Percentiles rank a stretch among this genome's conserved stretches.
phyloP scores from a whole-genome alignment of 1,284 basidiomycete genomes.

The Leccinum subspadiceum region DNA sequence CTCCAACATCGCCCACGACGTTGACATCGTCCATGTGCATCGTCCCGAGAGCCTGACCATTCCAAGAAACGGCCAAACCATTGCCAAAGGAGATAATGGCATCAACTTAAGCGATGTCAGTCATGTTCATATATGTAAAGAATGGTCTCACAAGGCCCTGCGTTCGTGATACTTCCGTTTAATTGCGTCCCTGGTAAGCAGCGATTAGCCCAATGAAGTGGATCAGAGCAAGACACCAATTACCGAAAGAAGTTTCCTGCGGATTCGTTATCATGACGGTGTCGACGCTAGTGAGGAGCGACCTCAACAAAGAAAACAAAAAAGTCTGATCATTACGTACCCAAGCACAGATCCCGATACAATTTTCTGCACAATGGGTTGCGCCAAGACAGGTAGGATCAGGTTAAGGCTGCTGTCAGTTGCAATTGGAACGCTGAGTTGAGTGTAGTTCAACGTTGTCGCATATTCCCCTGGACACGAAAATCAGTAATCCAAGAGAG shows the following conservation, averaged over 20 bases:
- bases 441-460: slow-evolving; percentile 63
- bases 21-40: slow-evolving; percentile 64
- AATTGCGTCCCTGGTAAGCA: slow-evolving; percentile 48
- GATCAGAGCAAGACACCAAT: neutral
- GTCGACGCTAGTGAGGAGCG: slow-evolving; percentile 41
- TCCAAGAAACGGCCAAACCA: slow-evolving; percentile 67
- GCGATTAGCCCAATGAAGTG: slow-evolving; percentile 6
- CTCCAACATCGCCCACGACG: slow-evolving; percentile 62
- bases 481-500: neutral
- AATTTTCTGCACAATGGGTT: slow-evolving; percentile 79
- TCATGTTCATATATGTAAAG: neutral
- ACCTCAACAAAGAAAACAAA: slow-evolving; percentile 1
- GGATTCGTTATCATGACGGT: slow-evolving; percentile 60
- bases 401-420: slow-evolving; percentile 65
- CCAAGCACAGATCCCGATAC: slow-evolving; percentile 59
- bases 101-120: slow-evolving; percentile 49
- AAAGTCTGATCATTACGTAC: slow-evolving; percentile 33
- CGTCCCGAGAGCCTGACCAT: slow-evolving; percentile 55
- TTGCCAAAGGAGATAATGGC: slow-evolving; percentile 65
- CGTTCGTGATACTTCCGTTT: slow-evolving; percentile 67
- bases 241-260: slow-evolving; percentile 58
- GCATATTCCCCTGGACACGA: slow-evolving; percentile 53
- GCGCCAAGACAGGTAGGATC: slow-evolving; percentile 70
- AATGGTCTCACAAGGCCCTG: slow-evolving; percentile 64
- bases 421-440: slow-evolving; percentile 53